Evolutionary conservation across 768 basidiomycete species (phyloP), one percentile per base, ranked within the genome.

Genomic region (Leccinum disarticulatum): DNA sequence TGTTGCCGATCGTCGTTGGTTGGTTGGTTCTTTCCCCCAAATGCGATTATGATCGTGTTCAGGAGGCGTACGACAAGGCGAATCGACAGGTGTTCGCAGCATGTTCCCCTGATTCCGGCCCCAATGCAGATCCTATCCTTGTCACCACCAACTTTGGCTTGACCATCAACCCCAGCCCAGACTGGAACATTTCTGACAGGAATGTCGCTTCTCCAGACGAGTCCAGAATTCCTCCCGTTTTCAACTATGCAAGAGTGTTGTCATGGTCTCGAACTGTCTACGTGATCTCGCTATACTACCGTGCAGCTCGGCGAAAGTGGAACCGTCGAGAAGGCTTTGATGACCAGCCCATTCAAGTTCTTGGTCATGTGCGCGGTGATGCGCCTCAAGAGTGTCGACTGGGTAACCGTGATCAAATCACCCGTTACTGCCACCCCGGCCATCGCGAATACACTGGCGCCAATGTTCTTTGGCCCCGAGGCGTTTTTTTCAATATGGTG

Each of bases 1-100:
- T 81, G 19, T 43, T 81, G 8, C 73, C 79, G 0, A 61, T 80
- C 5, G 74, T 79, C 10, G 62, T 76, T 3, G 76, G 78, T 4
- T 80, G 79, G 76, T 62, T 80, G 8, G 69, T 77, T 52, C 60
- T 79, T 7, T 76, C 78, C 0, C 78, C 79, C 0, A 75, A 79
- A 58, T 77, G 76, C 52, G 75, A 79, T 60, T 67, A 69, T 4
- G 35, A 47, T 2, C 72, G 76, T 10, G 66, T 80, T 17, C 57
- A 57, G 2, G 53, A 61, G 3, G 64, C 61, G 17, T 68, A 66
- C 33, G 1, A 58, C 31, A 60, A 54, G 52, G 67, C 67, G 1
- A 68, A 67, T 10, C 48, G 27, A 52, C 49, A 27, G 4, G 59
- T 27, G 1, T 58, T 58, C 15, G 56, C 38, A 8, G 52, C 49